These are phyloP conservation scores for Gossypium armourianum DNA, from an alignment of 441 rosid species.

Conservation along the genomic window DNA sequence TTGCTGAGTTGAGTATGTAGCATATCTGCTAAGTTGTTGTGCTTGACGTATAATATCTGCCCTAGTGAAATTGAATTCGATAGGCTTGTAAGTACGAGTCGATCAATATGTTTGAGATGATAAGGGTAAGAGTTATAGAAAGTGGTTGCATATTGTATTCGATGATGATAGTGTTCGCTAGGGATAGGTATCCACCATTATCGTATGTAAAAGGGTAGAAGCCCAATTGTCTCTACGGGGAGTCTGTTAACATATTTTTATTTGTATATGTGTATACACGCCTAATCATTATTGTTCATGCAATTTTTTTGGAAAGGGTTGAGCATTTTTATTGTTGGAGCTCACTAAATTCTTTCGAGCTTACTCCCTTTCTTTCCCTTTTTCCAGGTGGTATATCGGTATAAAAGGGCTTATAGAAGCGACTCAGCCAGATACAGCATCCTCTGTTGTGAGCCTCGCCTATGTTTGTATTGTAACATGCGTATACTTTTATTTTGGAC, in stretches of 20 bases:
- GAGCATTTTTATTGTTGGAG: not conserved
- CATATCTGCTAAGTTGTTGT: too few species aligned
- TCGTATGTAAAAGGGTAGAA: not conserved
- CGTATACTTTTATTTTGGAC: too few species aligned
- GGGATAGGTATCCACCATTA: not conserved
- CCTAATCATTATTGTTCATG: not conserved
- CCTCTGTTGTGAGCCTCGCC: not conserved
- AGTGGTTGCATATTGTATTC: not conserved
- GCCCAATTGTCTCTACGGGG: not conserved
- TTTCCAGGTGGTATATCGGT: not conserved
- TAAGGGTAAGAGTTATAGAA: too few species aligned
- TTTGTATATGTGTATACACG: not conserved
- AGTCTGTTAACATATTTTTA: not conserved
- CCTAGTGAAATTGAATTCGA: too few species aligned
- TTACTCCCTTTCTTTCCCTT: not conserved
- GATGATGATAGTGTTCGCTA: not conserved
- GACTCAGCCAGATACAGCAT: not conserved
- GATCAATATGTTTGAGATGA: too few species aligned
- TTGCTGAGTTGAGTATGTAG: too few species aligned
- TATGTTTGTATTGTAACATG: too few species aligned
- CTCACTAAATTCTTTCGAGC: not conserved
- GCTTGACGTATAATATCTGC: too few species aligned
- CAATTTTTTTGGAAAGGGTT: not conserved
- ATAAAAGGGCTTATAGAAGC: not conserved
- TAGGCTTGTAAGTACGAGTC: too few species aligned